Evolutionary conservation across 2,329 filamentous ascomycete genomes (phyloP).

Genomic region (Aureobasidium sp.): DNA sequence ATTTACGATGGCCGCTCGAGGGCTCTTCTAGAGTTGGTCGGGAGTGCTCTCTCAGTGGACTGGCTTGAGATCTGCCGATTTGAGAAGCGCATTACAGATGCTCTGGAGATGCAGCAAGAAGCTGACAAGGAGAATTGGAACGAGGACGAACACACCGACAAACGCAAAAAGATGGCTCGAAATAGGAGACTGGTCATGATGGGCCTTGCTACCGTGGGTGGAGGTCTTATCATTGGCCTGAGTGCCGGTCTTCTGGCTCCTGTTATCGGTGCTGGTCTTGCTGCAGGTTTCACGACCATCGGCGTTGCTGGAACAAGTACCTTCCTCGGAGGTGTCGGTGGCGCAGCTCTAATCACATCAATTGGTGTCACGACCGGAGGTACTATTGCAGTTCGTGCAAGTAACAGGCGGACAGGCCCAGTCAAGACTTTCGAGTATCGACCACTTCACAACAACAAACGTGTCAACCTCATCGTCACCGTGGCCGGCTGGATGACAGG

Average conservation of each 20-base stretch:
- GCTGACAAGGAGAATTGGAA: slow-evolving; percentile 97
- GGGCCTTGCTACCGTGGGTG: slow-evolving; percentile 92
- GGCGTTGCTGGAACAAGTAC: slow-evolving; percentile 81
- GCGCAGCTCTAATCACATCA: slow-evolving; percentile 89
- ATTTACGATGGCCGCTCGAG: slow-evolving; percentile 86
- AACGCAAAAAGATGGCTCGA: slow-evolving; percentile 68
- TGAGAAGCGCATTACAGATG: slow-evolving; percentile 93
- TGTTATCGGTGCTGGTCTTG: slow-evolving; percentile 86
- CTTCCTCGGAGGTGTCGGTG: slow-evolving; percentile 85
- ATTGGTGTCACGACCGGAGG: slow-evolving; percentile 78
- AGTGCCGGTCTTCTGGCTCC: slow-evolving; percentile 88
- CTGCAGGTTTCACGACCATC: slow-evolving; percentile 90
- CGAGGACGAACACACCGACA: slow-evolving; percentile 88
- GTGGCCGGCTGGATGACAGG: slow-evolving; percentile 98
- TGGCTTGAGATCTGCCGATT: slow-evolving; percentile 95
- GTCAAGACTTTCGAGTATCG: slow-evolving; percentile 97
- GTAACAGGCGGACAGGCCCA: slow-evolving; percentile 77
- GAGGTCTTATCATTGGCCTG: slow-evolving; percentile 87
- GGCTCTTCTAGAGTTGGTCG: slow-evolving; percentile 74
- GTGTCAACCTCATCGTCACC: slow-evolving; percentile 90
- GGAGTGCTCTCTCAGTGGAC: slow-evolving; percentile 66
- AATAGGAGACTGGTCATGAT: slow-evolving; percentile 87
- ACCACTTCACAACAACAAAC: slow-evolving; percentile 94
- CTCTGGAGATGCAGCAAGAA: slow-evolving; percentile 93
- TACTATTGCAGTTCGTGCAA: slow-evolving; percentile 76